These are phyloP conservation scores for Mycena haematopus DNA, from an alignment of 768 basidiomycete species.

Conservation along the genomic window DNA sequence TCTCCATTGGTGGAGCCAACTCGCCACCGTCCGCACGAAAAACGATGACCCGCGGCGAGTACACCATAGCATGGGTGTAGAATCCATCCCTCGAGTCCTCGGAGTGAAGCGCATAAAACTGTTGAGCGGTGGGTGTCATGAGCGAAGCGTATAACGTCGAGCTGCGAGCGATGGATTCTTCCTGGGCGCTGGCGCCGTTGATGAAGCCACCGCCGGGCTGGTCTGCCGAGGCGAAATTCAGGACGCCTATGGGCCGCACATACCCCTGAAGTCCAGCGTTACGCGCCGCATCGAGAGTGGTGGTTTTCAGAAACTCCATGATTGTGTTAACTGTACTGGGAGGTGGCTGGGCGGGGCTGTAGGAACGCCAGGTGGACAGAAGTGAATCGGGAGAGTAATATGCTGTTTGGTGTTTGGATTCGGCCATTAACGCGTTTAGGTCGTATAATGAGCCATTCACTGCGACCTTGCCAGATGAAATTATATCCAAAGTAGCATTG, in stretches of 20 bases:
- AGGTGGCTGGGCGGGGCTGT: slow-evolving; percentile 10
- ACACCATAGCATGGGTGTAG: slow-evolving; percentile 83
- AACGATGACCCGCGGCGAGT: slow-evolving; percentile 66
- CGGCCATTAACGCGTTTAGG: slow-evolving; percentile 34
- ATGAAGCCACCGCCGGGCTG: slow-evolving; percentile 71
- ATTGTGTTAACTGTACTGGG: slow-evolving; percentile 33
- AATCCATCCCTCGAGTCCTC: slow-evolving; percentile 56
- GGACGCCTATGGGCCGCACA: slow-evolving; percentile 56
- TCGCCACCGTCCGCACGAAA: slow-evolving; percentile 69
- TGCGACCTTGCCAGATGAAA: slow-evolving; percentile 14
- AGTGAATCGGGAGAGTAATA: slow-evolving; percentile 59
- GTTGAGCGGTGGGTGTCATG: slow-evolving; percentile 55
- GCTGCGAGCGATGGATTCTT: slow-evolving; percentile 80
- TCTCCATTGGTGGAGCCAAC: slow-evolving; percentile 60
- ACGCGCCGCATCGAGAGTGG: slow-evolving; percentile 69
- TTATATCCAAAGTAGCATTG: slow-evolving; percentile 10
- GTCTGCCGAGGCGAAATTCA: slow-evolving; percentile 81
- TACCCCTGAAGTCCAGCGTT: slow-evolving; percentile 27
- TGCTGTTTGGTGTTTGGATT: slow-evolving; percentile 49
- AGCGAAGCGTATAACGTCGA: slow-evolving; percentile 74
- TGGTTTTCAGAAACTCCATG: slow-evolving; percentile 62
- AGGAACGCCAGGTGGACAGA: slow-evolving; percentile 53
- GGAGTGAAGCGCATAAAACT: slow-evolving; percentile 69
- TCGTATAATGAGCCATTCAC: slow-evolving; percentile 39
- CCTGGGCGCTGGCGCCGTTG: slow-evolving; percentile 76